Evolutionary conservation across 1,284 basidiomycete species (phyloP).

Genomic region (Heimioporus punctisporus): DNA sequence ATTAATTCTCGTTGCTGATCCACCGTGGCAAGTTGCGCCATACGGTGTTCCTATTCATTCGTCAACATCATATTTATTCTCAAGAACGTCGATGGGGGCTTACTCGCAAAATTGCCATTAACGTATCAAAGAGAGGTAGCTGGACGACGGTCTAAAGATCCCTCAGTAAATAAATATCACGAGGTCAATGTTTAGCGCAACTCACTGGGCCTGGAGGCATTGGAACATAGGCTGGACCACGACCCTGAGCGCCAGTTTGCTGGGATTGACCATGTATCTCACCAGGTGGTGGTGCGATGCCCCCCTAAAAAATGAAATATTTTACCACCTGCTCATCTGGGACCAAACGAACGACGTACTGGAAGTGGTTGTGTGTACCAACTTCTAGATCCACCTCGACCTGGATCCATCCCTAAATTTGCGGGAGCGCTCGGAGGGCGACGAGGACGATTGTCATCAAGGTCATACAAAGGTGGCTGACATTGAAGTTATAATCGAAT

Average conservation of each 20-base stretch:
- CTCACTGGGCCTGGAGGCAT: slow-evolving; percentile 34
- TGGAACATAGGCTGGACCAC: slow-evolving; percentile 33
- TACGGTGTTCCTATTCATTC: slow-evolving; percentile 64
- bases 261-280: slow-evolving; percentile 12
- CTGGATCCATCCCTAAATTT: slow-evolving; percentile 14
- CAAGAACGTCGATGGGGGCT: slow-evolving; percentile 11
- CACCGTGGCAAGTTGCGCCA: slow-evolving; percentile 70
- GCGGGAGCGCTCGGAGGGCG: slow-evolving; percentile 29
- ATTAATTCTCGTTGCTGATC: slow-evolving; percentile 79
- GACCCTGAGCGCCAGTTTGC: slow-evolving; percentile 15
- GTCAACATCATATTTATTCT: slow-evolving; percentile 2
- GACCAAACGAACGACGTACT: slow-evolving; percentile 11
- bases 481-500: slow-evolving; percentile 1
- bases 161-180: slow-evolving; percentile 3
- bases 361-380: slow-evolving; percentile 26
- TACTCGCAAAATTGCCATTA: slow-evolving; percentile 68
- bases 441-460: neutral
- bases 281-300: slow-evolving; percentile 28
- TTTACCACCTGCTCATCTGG: neutral
- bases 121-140: slow-evolving; percentile 56
- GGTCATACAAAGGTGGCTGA: slow-evolving; percentile 16
- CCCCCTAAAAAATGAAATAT: slow-evolving; percentile 14
- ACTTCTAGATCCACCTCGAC: slow-evolving; percentile 13
- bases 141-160: slow-evolving; percentile 52
- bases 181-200: neutral